Evolutionary conservation across 768 basidiomycete genomes (phyloP).

Genomic region (Candolleomyces efflorescens): DNA sequence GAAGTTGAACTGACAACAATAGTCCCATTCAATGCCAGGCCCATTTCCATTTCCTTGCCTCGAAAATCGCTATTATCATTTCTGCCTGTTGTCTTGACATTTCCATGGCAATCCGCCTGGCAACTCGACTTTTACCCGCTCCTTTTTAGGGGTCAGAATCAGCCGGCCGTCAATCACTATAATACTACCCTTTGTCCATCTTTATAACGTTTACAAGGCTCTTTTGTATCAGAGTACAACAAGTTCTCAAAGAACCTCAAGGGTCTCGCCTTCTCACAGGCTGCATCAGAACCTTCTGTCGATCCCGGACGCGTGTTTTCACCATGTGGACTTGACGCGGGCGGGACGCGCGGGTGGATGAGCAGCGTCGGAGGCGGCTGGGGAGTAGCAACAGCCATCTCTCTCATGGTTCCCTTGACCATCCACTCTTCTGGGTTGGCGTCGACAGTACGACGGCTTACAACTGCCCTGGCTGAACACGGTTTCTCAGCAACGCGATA

Average conservation of each 20-base stretch:
- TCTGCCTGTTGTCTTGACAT: not conserved
- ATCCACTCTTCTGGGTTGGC: not conserved
- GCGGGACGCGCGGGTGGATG: not conserved
- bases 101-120: not conserved
- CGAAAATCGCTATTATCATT: not conserved
- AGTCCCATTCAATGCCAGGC: not conserved
- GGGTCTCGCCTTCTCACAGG: not conserved
- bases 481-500: too few relatives aligned
- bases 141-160: not conserved
- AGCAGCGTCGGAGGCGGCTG: not conserved
- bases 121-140: not conserved
- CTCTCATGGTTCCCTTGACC: conserved; percentile 2
- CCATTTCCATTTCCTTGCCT: not conserved
- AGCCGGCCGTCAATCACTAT: not conserved
- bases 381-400: not conserved
- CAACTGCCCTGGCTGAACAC: too few relatives aligned
- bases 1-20: not conserved
- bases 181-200: not conserved
- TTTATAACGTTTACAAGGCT: not conserved
- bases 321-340: not conserved
- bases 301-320: not conserved
- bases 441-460: too few relatives aligned
- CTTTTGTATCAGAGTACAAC: not conserved
- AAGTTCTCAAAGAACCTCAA: not conserved
- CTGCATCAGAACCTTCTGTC: not conserved